These are phyloP conservation scores for Colletotrichum sp. DNA, from an alignment of 2,329 filamentous ascomycete genomes.

Conservation along the genomic window DNA sequence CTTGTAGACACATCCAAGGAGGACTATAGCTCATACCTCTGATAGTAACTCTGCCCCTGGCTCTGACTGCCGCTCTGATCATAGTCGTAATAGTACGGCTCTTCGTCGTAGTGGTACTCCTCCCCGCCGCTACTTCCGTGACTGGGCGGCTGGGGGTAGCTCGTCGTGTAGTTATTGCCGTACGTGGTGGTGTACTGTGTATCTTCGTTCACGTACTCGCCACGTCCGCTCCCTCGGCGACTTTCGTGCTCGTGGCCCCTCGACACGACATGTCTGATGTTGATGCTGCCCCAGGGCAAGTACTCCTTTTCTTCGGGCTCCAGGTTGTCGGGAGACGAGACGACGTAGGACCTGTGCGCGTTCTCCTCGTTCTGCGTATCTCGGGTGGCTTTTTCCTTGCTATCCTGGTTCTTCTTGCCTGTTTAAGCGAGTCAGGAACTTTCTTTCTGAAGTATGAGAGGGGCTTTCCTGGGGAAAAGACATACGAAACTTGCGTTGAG, in stretches of 20 bases:
- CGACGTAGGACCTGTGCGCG: slow-evolving; percentile 68
- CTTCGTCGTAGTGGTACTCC: slow-evolving; percentile 36
- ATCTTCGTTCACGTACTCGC: slow-evolving; percentile 40
- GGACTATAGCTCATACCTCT: not conserved
- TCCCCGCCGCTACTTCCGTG: slow-evolving; percentile 38
- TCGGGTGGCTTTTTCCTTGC: slow-evolving; percentile 69
- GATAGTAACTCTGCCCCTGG: not conserved
- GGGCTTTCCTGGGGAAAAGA: slow-evolving; percentile 15
- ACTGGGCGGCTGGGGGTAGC: slow-evolving; percentile 29
- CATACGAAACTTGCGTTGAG: slow-evolving; percentile 78
- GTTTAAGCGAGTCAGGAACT: not conserved
- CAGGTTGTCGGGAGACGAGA: slow-evolving; percentile 63
- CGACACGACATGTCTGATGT: slow-evolving; percentile 58
- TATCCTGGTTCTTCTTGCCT: slow-evolving; percentile 75
- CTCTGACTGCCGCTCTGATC: slow-evolving; percentile 13
- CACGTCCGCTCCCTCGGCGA: slow-evolving; percentile 44
- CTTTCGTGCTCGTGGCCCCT: slow-evolving; percentile 56
- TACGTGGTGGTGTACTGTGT: slow-evolving; percentile 31
- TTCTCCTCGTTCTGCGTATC: slow-evolving; percentile 67
- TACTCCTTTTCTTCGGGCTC: slow-evolving; percentile 59
- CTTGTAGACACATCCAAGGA: not conserved
- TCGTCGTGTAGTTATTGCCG: not conserved
- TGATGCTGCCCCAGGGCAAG: slow-evolving; percentile 75
- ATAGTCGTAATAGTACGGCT: slow-evolving; percentile 23
- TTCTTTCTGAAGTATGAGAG: not conserved